These are phyloP conservation scores for Microbotryum lychnidis-dioicae DNA, from an alignment of 1,284 basidiomycete species.

Conservation along the genomic window DNA sequence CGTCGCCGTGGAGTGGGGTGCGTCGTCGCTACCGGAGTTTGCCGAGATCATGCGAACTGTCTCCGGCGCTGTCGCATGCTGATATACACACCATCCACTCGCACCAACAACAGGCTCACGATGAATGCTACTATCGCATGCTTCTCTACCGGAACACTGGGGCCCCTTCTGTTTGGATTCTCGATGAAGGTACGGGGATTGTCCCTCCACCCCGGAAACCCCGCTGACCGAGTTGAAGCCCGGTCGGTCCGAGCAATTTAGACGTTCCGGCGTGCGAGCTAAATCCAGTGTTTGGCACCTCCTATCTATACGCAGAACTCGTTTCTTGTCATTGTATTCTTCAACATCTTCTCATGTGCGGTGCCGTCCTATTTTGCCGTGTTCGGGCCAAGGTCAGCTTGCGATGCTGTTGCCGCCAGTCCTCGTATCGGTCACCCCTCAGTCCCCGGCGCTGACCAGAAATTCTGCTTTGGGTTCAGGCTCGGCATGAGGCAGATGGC, in stretches of 20 bases:
- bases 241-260: not conserved
- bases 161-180: constrained; percentile 7
- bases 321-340: constrained; percentile 65
- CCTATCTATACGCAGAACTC: constrained; percentile 44
- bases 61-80: not conserved
- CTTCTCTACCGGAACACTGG: constrained; percentile 29
- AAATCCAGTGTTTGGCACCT: not conserved
- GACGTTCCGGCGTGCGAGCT: not conserved
- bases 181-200: too few species aligned
- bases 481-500: constrained; percentile 78
- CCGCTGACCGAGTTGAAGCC: not conserved
- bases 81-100: not conserved
- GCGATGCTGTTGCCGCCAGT: not conserved
- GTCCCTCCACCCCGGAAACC: not conserved
- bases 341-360: constrained; percentile 54
- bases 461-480: not conserved
- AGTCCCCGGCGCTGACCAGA: constrained; percentile 32
- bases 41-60: too few species aligned
- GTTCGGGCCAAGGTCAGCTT: constrained; percentile 10
- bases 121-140: constrained; percentile 28
- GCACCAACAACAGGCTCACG: constrained; percentile 6
- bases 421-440: constrained; percentile 4
- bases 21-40: not conserved
- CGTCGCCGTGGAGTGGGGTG: too few species aligned
- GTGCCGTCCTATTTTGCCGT: constrained; percentile 54